Conservation (phyloP, 2,329 filamentous ascomycete genomes). For the Ascochyta lentis region DNA sequence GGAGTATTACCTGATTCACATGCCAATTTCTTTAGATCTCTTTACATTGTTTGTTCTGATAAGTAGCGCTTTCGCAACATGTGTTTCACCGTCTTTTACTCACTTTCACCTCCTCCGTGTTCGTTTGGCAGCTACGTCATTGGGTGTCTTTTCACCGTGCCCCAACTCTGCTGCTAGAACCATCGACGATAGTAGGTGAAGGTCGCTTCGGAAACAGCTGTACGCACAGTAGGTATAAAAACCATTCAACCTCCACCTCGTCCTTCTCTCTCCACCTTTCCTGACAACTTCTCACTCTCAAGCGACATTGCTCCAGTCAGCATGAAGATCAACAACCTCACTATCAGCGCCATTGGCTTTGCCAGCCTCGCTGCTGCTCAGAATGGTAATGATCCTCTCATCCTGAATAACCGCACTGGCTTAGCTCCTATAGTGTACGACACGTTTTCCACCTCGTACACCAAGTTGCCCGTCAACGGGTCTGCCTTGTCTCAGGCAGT, state of each 20-base stretch:
- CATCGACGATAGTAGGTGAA: background rate
- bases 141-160: background rate
- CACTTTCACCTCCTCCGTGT: background rate
- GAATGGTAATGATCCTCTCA: slow-evolving; percentile 9
- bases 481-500: background rate
- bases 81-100: background rate
- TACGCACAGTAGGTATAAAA: background rate
- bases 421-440: slow-evolving; percentile 1
- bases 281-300: background rate
- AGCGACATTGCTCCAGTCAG: slow-evolving; percentile 2
- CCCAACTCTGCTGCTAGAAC: background rate
- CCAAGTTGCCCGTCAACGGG: background rate
- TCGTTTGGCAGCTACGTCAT: slow-evolving; percentile 1
- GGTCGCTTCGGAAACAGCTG: background rate
- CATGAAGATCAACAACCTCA: slow-evolving; percentile 2
- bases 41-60: background rate
- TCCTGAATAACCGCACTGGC: slow-evolving; percentile 6
- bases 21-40: background rate
- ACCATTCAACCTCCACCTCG: background rate
- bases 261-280: background rate
- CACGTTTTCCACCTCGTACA: slow-evolving; percentile 1
- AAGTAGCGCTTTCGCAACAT: background rate
- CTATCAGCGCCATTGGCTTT: background rate
- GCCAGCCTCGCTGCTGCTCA: background rate
- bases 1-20: background rate